A percentile compares a stretch with the other conserved stretches of the same genome.
These are phyloP conservation scores for Saccharomycopsis sp. DNA, from an alignment of 805 yeast species.

Conservation along the genomic window DNA sequence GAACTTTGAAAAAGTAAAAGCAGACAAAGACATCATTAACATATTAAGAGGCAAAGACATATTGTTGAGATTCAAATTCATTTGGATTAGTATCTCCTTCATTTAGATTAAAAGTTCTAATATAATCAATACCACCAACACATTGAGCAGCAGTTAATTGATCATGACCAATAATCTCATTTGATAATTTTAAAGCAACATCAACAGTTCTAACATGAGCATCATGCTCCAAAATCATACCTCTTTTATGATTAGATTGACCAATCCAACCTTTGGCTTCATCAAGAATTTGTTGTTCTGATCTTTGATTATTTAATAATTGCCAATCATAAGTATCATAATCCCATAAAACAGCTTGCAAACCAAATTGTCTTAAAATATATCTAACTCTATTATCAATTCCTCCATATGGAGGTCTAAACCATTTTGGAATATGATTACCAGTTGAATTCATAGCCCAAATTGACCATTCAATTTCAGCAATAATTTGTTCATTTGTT, in stretches of 20 bases:
- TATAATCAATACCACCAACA: constrained; percentile 55
- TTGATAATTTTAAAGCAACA: constrained; percentile 49
- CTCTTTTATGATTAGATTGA: constrained; percentile 27
- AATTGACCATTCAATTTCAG: constrained; percentile 88
- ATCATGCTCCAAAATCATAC: constrained; percentile 84
- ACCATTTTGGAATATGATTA: constrained; percentile 80
- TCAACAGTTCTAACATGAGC: constrained; percentile 55
- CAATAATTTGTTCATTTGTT: constrained; percentile 70
- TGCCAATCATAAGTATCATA: constrained; percentile 90
- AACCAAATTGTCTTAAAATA: constrained; percentile 73
- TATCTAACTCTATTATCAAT: constrained; percentile 77
- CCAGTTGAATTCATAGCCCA: constrained; percentile 98
- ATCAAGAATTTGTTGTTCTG: constrained; percentile 40
- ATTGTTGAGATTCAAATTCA: too few species aligned
- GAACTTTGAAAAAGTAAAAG: too few species aligned
- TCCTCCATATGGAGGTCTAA: constrained; percentile 96
- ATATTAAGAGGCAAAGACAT: too few species aligned
- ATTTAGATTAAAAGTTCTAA: constrained; percentile 25
- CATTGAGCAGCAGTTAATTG: constrained; percentile 77
- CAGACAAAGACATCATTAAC: too few species aligned
- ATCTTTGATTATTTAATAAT: constrained; percentile 40
- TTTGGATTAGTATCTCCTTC: too few species aligned
- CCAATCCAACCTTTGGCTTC: constrained; percentile 48
- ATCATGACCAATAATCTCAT: constrained; percentile 41
- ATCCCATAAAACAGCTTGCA: constrained; percentile 87